Base-by-base conservation (phyloP, 2,329 filamentous ascomycete species). In the Coniochaeta sp. region DNA sequence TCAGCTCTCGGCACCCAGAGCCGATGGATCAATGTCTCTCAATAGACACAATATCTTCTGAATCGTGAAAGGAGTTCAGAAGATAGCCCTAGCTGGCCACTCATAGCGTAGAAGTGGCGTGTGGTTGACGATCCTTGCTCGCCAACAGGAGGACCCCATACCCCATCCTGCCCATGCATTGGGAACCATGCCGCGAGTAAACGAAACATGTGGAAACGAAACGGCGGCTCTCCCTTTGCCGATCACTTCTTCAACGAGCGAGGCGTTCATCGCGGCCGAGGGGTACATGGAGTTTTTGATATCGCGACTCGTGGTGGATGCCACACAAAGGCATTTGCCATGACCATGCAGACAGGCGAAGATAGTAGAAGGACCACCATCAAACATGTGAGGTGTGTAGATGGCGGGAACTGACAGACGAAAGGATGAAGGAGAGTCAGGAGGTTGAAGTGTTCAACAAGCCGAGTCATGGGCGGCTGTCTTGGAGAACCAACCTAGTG, bases 11-110 rank as follows among this genome's bases (percentile, higher is more conserved):
- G 38, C 38, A 42, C 20, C 6, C 22, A 16, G 20, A 42, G 13
- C 38, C 38, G 38, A 22, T n/a, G 38, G 38, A 42, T 42, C 38
- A 42, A 14, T 42, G 38, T 42, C 38, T 42, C 38, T 42, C 38
- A 22, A 42, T 26, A 24, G 38, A 42, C 38, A 26, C 14, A 9
- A 42, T 14, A 42, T 42, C n/a, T 10, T 24, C 18, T 14, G 38
- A 24, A 26, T 42, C 20, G 20, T 30, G 45, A 30, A n/a, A 47
- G 45, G 45, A 47, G 45, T 6, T 57, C 54, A 48, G 60, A 56
- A 46, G 24, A 31, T 47, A 14, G 20, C 28, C 33, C 28, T 28
- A 30, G 12, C 31, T 35, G 47, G 28, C 47, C 31, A 32, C 22
- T 32, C 45, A 47, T 13, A n/a, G 28, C 47, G 10, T 26, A 18